Base-by-base conservation (phyloP, 257 asterid species). In the Capsicum baccatum region DNA sequence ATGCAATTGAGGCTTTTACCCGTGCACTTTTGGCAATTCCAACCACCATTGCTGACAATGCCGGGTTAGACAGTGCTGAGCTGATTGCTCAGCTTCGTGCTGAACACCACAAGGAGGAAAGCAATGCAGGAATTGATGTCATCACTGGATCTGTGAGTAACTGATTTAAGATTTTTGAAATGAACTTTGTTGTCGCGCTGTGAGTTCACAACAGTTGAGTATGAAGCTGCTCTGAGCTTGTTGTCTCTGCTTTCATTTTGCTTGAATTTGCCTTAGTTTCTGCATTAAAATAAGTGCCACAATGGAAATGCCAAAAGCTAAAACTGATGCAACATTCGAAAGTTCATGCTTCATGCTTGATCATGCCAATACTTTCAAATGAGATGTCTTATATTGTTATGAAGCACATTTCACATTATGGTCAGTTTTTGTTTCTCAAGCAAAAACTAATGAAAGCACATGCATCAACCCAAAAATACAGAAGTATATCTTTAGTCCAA, bases 31-130 rank as follows among this genome's bases (percentile, higher is more conserved):
- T 90, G 80, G 94, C 98, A 82, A 94, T 96, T 86, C 99, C 99
- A 44, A 96, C 97, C 9, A 94, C 89, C 84, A 96, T 96, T 74
- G 98, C 99, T 1, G 99, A 96, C 90, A 96, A 96, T 86, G 98
- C 99, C 9, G 99, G 99, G 85, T 85, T 96, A 86, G 98, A 96
- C 87, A 96, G 99, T 74, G 99, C 99, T 63, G 98, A 96, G 85
- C 86, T 96, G 91, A 83, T 96, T 66, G 94, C 99, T 80, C 98
- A 91, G 84, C 98, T 96, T 82, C 98, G 99, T 66, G 98, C 98
- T 33, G 98, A 94, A 87, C 99, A 96, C 87, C 97, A 93, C 50
- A 91, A 93, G 87, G 99, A 93, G 79, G 95, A 85, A 79, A 88
- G 95, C 90, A 87, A 69, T 59, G 94, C 98, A 0, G 99, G 98